Base-by-base conservation (phyloP, 352 stramenopile species). In the Pythium phragmiticola region DNA sequence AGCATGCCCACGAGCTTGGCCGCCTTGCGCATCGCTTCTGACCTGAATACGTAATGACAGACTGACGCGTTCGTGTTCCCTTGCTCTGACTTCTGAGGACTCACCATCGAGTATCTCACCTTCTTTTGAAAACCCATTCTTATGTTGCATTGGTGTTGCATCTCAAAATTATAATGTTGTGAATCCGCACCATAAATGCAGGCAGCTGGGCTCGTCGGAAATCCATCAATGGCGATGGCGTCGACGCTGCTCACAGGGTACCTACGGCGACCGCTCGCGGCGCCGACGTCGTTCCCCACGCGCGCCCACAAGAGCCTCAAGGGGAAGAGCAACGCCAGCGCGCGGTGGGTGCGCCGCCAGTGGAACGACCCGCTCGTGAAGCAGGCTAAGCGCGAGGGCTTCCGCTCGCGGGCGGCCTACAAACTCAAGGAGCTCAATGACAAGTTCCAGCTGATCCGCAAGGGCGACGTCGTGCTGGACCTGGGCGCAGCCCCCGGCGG, bases 371-470 rank as follows among this genome's bases (percentile, higher is more conserved):
- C 84, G 41, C 65, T 89, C 39, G 88, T 96, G 28, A 92, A 94
- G 53, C 81, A 93, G 67, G 83, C 86, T 67, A 94, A 94, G 65
- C 80, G 84, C 49, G 83, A 93, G 47, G 87, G 84, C 12, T 75
- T 93, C 19, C 83, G 88, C 23, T 94, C 86, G 14, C 80, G 88
- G 13, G 84, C 88, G 4, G 88, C 88, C 14, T 77, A 94, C 60
- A 96, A 96, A 58, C 73, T 96, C 49, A 73, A 81, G 34, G 86
- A 96, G 58, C 74, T 96, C 52, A 94, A 96, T 60, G 74, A 87
- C 69, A 91, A 89, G 57, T 75, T 82, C 65, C 74, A 90, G 66
- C 60, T 96, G 21, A 72, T 96, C 16, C 55, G 60, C 61, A 75
- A 76, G 49, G 79, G 77, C 3, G 80, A 94, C 55, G 57, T 89